These are phyloP conservation scores for Gossypium mustelinum DNA, from an alignment of 345 rosid genomes.

Conservation along the genomic window DNA sequence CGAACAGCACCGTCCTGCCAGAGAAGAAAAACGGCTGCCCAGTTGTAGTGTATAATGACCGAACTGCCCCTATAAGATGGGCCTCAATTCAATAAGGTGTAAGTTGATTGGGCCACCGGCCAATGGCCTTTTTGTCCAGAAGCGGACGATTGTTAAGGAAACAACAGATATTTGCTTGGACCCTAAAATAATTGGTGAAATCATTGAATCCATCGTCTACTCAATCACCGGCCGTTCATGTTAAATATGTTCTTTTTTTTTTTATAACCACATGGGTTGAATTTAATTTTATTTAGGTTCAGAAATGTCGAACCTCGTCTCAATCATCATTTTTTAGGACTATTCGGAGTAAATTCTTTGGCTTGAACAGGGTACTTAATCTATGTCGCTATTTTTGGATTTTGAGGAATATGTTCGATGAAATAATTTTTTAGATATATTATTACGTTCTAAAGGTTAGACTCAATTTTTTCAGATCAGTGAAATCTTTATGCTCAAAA, in stretches of 20 bases:
- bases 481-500: too few species aligned
- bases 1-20: not conserved
- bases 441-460: fast-evolving
- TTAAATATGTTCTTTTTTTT: too few species aligned
- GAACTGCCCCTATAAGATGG: not conserved
- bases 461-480: too few species aligned
- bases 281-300: too few species aligned
- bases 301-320: too few species aligned
- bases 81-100: not conserved
- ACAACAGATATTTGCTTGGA: not conserved
- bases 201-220: not conserved
- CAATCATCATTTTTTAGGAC: too few species aligned
- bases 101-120: not conserved
- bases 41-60: not conserved
- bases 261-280: too few species aligned
- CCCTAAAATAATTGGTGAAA: not conserved
- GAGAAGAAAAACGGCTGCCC: not conserved
- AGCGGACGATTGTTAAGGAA: not conserved
- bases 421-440: too few species aligned
- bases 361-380: too few species aligned
- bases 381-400: too few species aligned
- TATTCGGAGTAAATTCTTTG: too few species aligned
- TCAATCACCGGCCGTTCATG: too few species aligned
- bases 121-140: not conserved
- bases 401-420: fast-evolving